Percentiles rank a stretch among this genome's conserved stretches.
Evolutionary conservation across 139 green algal genomes (phyloP).

Genomic region (Zygnema cylindricum): DNA sequence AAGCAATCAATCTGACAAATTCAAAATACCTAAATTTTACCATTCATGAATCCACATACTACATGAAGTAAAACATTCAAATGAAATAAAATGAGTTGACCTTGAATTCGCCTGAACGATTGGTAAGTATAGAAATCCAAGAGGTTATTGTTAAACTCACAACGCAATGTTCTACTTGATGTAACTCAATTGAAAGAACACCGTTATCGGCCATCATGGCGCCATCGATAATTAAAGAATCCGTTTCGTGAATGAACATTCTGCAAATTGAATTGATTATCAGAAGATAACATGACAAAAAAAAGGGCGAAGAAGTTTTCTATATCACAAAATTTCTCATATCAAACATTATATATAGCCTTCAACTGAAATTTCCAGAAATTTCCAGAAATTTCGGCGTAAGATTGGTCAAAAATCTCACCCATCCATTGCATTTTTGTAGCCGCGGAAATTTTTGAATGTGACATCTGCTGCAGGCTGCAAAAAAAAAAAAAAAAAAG

Average conservation of each 20-base stretch:
- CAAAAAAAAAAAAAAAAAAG: background rate
- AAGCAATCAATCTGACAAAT: no score
- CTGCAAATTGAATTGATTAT: constrained; percentile 18
- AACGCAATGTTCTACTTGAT: constrained; percentile 19
- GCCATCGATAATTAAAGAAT: constrained; percentile 9
- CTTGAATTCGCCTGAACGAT: no score
- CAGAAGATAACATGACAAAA: background rate
- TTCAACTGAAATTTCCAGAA: background rate
- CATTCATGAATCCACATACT: no score
- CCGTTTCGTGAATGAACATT: constrained; percentile 50
- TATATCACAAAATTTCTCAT: background rate
- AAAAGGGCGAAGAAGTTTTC: background rate
- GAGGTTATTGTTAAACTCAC: constrained; percentile 14
- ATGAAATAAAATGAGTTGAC: background rate
- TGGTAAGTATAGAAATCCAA: no score
- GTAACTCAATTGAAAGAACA: constrained; percentile 34
- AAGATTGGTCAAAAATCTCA: constrained; percentile 15
- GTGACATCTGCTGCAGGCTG: constrained; percentile 17
- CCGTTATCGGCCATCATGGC: constrained; percentile 45
- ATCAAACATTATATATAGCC: background rate
- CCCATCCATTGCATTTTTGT: constrained; percentile 44
- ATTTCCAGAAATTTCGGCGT: background rate
- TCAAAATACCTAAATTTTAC: no score
- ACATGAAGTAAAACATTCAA: no score
- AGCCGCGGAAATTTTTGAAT: constrained; percentile 27